Evolutionary conservation across 208 protist species (phyloP), one percentile per base, ranked within the genome.

Genomic region (Trypanosomatidae sp.): DNA sequence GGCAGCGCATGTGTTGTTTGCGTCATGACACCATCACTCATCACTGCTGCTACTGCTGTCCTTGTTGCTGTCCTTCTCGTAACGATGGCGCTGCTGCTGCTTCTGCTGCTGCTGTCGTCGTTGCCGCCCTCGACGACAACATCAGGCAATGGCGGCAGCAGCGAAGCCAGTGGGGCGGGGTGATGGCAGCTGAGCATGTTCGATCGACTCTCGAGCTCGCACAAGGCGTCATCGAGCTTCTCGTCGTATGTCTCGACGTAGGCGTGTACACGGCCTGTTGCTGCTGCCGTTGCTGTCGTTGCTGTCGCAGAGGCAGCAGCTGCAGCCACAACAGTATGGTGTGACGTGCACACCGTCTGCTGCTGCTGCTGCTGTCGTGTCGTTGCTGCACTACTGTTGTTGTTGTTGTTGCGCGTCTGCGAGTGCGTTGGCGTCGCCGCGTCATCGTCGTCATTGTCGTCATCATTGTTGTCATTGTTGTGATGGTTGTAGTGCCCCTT

Each of bases 191-290:
- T 38, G 10, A 19, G 35, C 18, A 51, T 38, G 6, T 35, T 45
- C 10, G 48, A 45, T 15, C 46, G 35, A 22, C 58, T 54, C 48
- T 90, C 81, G n/a, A 90, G 45, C 13, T 60, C 24, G 16, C 53
- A 40, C 40, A 90, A 38, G 10, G 56, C 67, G 24, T 78, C 66
- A 56, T 79, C 46, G 15, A 90, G 53, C 24, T 41, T 48, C 28
- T 82, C 72, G 48, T 90, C 81, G 27, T 68, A 67, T 5, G 81
- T 84, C 13, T 90, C 75, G 15, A 42, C 43, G 22, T 67, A 71
- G 24, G 59, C 71, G 30, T 53, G 53, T 21, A 5, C 35, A 3
- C 18, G 10, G 1, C 18, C 6, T 4, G 35, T 16, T 3, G 4
- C 15, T 13, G 33, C 33, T 39, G 4, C 15, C 15, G 33, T 6